Evolutionary conservation across 345 rosid genomes (phyloP), one percentile per base, ranked within the genome.

Genomic region (Eucalyptus erythrocorys): DNA sequence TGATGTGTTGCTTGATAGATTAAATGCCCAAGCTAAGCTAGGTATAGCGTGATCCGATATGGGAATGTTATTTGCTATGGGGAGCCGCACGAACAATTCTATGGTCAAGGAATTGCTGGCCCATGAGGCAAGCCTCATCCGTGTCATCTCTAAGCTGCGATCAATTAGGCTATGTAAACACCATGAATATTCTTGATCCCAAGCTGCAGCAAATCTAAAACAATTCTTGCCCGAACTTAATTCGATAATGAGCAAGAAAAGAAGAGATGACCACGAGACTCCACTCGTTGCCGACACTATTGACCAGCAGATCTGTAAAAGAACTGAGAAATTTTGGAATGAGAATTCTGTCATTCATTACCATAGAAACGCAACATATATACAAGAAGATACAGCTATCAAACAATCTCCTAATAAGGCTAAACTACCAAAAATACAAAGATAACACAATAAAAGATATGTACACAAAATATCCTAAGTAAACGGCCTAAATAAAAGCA

Each of bases 101-200:
- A 2, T 7, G 24, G 26, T 1, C 57, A 51, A 51, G 4, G 57
- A 51, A 51, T 0, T 51, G 1, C 5, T 0, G 0, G 26, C 26
- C 57, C 57, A 51, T 51, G 57, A 61, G 32, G 3, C 34, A 27
- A 27, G 71, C 71, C 34, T 13, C 10, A 30, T 6, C 34, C 6
- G 16, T 30, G 19, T 61, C 16, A 27, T 13, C 16, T 6, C 3
- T 30, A 30, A 61, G 71, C 5, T 30, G 71, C 71, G 30, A 61
- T 34, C 71, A 9, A 4, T 13, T n/a, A 61, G 32, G 15, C 34
- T 30, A 61, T 13, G 34, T 61, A 61, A 30, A 61, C 71, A 61
- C 71, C 34, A 30, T 2, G 71, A 30, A 61, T 30, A 30, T 61
- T 61, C 71, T 61, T 12, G 34, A 61, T 61, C 3, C 17, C 17